These are phyloP conservation scores for Lactifluus volemus DNA, from an alignment of 768 basidiomycete genomes.

Conservation along the genomic window DNA sequence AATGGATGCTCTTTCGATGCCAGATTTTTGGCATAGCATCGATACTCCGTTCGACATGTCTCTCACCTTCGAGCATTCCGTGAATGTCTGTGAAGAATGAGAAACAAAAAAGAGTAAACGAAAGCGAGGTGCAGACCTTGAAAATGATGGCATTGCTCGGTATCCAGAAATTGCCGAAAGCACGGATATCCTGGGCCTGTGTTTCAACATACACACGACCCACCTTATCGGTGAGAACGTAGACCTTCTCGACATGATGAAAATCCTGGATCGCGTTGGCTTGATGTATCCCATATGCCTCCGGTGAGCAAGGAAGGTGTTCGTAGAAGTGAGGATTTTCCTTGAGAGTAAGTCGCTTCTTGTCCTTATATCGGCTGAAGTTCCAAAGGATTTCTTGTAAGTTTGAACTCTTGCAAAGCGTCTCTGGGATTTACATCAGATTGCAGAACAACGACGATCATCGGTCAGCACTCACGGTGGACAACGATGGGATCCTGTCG, in stretches of 20 bases:
- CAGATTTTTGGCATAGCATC: neutral
- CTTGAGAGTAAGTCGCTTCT: neutral
- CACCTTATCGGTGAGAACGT: slow-evolving; percentile 1
- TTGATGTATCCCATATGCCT: neutral
- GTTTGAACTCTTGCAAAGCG: neutral
- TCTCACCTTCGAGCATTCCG: slow-evolving; percentile 8
- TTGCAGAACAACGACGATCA: neutral
- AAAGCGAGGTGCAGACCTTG: neutral
- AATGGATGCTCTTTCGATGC: neutral
- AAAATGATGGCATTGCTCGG: slow-evolving; percentile 1
- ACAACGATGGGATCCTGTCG: neutral
- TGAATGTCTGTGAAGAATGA: neutral
- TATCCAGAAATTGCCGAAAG: slow-evolving; percentile 8
- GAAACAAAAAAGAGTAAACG: neutral
- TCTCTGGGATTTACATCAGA: neutral
- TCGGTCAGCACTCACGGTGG: too few species aligned
- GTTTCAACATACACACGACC: slow-evolving; percentile 8
- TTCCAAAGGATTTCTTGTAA: too few species aligned
- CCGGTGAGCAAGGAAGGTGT: too few species aligned
- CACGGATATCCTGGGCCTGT: neutral
- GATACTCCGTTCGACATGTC: neutral
- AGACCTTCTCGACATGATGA: neutral
- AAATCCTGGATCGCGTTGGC: neutral
- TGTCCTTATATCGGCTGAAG: too few species aligned
- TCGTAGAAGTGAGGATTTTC: neutral